phyloP scores from a whole-genome alignment of 2,329 filamentous ascomycete species.

The Hysterium pulicare region DNA sequence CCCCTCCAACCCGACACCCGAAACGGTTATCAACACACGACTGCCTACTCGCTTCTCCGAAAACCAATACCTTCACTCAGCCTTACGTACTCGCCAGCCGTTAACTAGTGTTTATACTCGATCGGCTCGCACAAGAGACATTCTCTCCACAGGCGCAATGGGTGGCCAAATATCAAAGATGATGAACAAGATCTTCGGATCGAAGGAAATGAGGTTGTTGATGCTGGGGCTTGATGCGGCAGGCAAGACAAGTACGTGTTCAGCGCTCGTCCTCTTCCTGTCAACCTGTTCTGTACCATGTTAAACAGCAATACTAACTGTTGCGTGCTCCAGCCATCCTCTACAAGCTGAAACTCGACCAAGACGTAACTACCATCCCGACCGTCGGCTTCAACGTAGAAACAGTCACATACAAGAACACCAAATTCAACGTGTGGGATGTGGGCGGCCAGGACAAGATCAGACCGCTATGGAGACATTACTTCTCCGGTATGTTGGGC shows the following conservation, averaged over 20 bases:
- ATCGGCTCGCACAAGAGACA: constrained; percentile 24
- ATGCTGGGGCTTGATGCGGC: constrained; percentile 98
- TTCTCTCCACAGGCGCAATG: constrained; percentile 60
- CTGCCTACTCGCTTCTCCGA: constrained; percentile 3
- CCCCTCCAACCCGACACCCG: neutral
- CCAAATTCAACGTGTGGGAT: constrained; percentile 99
- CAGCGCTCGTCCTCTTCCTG: neutral
- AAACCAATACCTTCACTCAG: neutral
- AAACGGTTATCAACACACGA: neutral
- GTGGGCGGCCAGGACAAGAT: constrained; percentile 99
- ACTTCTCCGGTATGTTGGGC: constrained; percentile 74
- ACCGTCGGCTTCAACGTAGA: constrained; percentile 99
- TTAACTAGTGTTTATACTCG: constrained; percentile 17
- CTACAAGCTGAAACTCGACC: constrained; percentile 99
- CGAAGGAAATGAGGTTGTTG: constrained; percentile 95
- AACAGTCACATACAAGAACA: constrained; percentile 99
- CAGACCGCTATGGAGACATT: constrained; percentile 97
- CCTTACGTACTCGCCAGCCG: neutral
- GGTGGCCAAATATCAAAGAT: constrained; percentile 88
- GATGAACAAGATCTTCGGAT: constrained; percentile 98
- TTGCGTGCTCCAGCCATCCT: constrained; percentile 63
- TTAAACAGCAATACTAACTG: neutral
- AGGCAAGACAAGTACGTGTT: constrained; percentile 76
- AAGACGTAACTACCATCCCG: constrained; percentile 98
- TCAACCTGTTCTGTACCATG: neutral